Evolutionary conservation across 2,329 filamentous ascomycete genomes (phyloP).

Genomic region (Trematosphaeria pertusa): DNA sequence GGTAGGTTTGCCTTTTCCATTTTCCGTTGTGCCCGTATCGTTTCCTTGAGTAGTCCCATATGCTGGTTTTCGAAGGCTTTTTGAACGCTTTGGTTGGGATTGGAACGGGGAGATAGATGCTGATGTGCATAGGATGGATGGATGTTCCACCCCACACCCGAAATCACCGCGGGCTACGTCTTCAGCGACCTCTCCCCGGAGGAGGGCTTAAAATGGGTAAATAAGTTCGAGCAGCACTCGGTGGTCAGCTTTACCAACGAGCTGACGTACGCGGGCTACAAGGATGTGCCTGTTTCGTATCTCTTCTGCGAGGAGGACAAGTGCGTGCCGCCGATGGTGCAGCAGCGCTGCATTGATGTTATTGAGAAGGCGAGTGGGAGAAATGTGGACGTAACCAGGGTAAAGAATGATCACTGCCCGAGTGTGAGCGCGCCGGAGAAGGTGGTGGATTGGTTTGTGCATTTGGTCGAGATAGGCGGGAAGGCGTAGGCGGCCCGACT

Average conservation of each 20-base stretch:
- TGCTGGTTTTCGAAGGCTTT: too few species aligned
- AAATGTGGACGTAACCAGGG: constrained; percentile 49
- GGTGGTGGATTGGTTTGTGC: constrained; percentile 35
- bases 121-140: constrained; percentile 12
- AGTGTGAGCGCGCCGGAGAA: constrained; percentile 30
- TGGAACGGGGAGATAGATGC: too few species aligned
- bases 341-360: constrained; percentile 43
- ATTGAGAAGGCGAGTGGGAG: constrained; percentile 47
- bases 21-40: too few species aligned
- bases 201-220: constrained; percentile 17
- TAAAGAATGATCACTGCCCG: constrained; percentile 47
- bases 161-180: constrained; percentile 9
- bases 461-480: constrained; percentile 17
- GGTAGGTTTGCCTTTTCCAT: constrained; percentile 8
- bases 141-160: constrained; percentile 13
- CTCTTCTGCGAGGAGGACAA: constrained; percentile 49
- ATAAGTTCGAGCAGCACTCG: constrained; percentile 40
- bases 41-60: too few species aligned
- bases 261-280: constrained; percentile 51
- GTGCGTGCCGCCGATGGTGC: constrained; percentile 38
- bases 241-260: constrained; percentile 40
- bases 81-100: too few species aligned
- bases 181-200: constrained; percentile 28
- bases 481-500: not conserved
- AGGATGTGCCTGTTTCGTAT: constrained; percentile 51